Percentiles rank a stretch among this genome's conserved stretches.
Evolutionary conservation across 139 green algal species (phyloP).

Genomic region (Ettlia oleoabundans): DNA sequence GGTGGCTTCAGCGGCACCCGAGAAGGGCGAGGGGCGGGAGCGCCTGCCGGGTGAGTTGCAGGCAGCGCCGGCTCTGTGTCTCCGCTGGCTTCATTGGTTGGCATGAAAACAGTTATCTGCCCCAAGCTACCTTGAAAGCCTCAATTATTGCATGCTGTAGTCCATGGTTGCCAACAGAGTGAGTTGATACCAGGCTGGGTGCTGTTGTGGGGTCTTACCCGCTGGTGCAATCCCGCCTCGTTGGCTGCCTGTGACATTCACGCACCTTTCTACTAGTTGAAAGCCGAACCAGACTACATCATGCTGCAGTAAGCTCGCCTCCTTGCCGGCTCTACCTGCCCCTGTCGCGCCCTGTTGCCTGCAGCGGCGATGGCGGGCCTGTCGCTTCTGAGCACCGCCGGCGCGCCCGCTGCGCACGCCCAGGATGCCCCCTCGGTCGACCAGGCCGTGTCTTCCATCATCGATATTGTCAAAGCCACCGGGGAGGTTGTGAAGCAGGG

Average conservation of each 20-base stretch:
- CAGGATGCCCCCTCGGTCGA: conserved; percentile 19
- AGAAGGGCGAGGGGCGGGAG: background rate
- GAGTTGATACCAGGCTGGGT: too few species aligned
- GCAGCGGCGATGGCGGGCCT: conserved; percentile 19
- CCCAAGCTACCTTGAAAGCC: too few species aligned
- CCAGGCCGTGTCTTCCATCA: conserved; percentile 14
- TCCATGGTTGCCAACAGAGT: too few species aligned
- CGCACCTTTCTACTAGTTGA: too few species aligned
- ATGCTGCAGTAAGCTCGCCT: too few species aligned
- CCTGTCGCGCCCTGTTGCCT: background rate
- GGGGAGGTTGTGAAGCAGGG: conserved; percentile 44
- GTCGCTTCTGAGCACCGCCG: background rate
- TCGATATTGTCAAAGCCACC: conserved; percentile 36
- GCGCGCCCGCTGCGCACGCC: conserved; percentile 8
- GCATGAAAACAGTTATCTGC: too few species aligned
- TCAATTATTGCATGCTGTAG: too few species aligned
- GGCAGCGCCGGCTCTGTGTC: background rate
- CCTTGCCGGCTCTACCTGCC: background rate
- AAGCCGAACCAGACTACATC: too few species aligned
- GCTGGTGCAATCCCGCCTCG: too few species aligned
- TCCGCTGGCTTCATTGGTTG: too few species aligned
- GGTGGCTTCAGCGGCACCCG: background rate
- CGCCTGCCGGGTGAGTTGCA: conserved; percentile 32
- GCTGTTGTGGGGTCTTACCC: too few species aligned
- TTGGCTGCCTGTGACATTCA: too few species aligned